These are phyloP conservation scores for Cytidiella melzeri DNA, from an alignment of 768 basidiomycete genomes.

Conservation along the genomic window DNA sequence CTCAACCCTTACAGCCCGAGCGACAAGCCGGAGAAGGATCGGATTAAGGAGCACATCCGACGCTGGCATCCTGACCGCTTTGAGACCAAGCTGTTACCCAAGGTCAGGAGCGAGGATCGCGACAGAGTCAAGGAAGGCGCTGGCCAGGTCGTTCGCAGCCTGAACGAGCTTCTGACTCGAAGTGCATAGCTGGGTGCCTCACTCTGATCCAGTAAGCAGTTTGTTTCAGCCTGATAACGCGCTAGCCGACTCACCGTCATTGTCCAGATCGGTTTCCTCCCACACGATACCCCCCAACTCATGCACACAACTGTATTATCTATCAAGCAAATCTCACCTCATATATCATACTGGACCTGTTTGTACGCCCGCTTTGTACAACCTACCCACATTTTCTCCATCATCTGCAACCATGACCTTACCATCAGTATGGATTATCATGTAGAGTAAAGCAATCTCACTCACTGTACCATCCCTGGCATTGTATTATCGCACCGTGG, in stretches of 20 bases:
- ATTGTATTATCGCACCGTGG: no score
- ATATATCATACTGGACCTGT: slow-evolving; percentile 5
- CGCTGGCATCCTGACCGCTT: slow-evolving; percentile 84
- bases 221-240: no score
- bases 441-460: background rate
- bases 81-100: slow-evolving; percentile 58
- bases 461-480: background rate
- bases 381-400: background rate
- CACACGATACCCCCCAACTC: background rate
- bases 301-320: slow-evolving; percentile 3
- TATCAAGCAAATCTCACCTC: background rate
- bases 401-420: background rate
- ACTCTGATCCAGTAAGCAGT: no score
- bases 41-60: slow-evolving; percentile 68
- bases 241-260: no score
- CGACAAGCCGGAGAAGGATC: slow-evolving; percentile 57
- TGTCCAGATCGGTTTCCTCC: no score
- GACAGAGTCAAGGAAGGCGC: slow-evolving; percentile 69
- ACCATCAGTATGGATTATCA: background rate
- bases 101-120: slow-evolving; percentile 57
- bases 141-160: slow-evolving; percentile 59
- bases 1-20: slow-evolving; percentile 49
- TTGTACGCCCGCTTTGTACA: background rate
- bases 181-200: background rate
- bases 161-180: slow-evolving; percentile 60